Base-by-base conservation (phyloP, 352 stramenopile genomes). In the Phytophthora foliorum region DNA sequence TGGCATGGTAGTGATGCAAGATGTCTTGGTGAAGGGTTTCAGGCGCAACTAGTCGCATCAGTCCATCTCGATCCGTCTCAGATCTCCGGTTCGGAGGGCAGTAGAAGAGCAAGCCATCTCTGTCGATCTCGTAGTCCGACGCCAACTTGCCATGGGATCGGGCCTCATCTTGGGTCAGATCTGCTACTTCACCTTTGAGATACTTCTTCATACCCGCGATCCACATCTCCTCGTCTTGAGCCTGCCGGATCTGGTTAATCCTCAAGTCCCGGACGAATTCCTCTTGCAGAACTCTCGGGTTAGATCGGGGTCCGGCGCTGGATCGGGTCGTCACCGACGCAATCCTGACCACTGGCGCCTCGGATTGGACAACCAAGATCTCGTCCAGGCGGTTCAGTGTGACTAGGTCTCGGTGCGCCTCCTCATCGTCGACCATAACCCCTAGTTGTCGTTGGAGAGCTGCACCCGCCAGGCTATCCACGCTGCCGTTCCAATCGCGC, bases 191-290 rank as follows among this genome's bases (percentile, higher is more conserved):
- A 16, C 59, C 49, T 2, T 11, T 29, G 3, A 67, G 19, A n/a
- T 50, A 67, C 11, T 10, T 32, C 1, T 61, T 61, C 13, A 61
- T 21, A 38, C 49, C 21, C 0, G 14, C 1, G 27, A 61, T 67
- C 31, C 50, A 67, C 0, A 29, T 4, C 17, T 67, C 59, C 14
- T 60, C 50, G 31, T 67, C 17, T 14, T 61, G 59, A 1, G 50
- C 39, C 1, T 53, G 22, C 5, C n/a, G 32, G 21, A 56, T 54
- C 13, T 27, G 21, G 1, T 34, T 24, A 7, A 66, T 49, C 34
- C 25, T 6, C n/a, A 51, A 9, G 1, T n/a, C 7, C 19, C 22
- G 16, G 13, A 60, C 25, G 6, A 42, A 13, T 3, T 25, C 24
- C 10, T 60, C 36, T 1, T 42, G 21, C 13, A 60, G 6, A 3